Percentiles rank a stretch among this genome's conserved stretches.
These are phyloP conservation scores for Boletus subparvulus DNA, from an alignment of 768 basidiomycete species.

Conservation along the genomic window DNA sequence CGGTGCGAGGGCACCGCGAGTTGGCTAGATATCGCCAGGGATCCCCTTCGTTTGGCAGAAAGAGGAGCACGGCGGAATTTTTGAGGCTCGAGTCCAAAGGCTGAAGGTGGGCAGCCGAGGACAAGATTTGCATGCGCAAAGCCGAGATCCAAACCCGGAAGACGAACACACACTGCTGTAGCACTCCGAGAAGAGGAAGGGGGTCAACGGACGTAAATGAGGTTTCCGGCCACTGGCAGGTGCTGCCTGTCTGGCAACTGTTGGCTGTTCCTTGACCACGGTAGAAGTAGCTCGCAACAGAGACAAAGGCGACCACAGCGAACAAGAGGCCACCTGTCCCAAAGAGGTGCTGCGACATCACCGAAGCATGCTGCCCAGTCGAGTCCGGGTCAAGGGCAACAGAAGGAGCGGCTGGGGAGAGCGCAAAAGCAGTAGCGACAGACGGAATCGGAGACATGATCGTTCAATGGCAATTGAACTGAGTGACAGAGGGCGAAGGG, in stretches of 20 bases:
- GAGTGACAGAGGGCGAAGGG: neutral
- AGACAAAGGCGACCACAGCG: conserved; percentile 11
- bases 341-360: neutral
- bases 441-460: conserved; percentile 20
- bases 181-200: neutral
- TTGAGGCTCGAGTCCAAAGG: neutral
- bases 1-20: neutral
- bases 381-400: neutral
- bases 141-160: conserved; percentile 11
- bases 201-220: conserved; percentile 4
- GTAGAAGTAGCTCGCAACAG: conserved; percentile 15
- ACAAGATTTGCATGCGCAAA: conserved; percentile 6
- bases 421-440: conserved; percentile 8
- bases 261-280: conserved; percentile 1
- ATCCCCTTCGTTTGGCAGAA: neutral
- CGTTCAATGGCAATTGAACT: neutral
- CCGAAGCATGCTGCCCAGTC: neutral
- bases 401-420: conserved; percentile 3
- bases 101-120: neutral
- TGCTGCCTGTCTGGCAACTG: neutral
- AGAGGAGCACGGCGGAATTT: neutral
- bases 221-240: conserved; percentile 14
- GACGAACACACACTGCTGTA: conserved; percentile 8
- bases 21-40: neutral
- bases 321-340: conserved; percentile 18